phyloP scores from a whole-genome alignment of 2,329 filamentous ascomycete genomes.

The Verticillium nubilum region DNA sequence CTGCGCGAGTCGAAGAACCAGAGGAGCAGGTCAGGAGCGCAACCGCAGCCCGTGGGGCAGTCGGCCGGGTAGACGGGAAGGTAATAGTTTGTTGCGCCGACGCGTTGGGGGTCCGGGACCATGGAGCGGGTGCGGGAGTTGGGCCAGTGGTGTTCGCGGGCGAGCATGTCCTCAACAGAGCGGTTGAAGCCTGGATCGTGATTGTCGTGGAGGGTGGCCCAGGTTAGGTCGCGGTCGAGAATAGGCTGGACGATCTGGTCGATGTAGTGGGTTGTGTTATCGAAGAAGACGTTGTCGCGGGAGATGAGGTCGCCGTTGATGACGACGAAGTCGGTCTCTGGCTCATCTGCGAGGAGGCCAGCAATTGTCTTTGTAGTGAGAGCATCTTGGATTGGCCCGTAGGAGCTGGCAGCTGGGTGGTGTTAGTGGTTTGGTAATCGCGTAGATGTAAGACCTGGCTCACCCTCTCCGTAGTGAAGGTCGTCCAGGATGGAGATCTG shows the following conservation, averaged over 20 bases:
- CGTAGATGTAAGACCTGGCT: constrained; percentile 8
- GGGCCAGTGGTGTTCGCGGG: constrained; percentile 31
- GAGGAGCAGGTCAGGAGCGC: constrained; percentile 42
- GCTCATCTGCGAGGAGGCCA: constrained; percentile 50
- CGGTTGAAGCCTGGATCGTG: constrained; percentile 60
- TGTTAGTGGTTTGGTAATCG: not conserved
- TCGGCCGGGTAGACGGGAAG: constrained; percentile 34
- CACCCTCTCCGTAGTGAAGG: constrained; percentile 66
- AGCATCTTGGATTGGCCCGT: constrained; percentile 26
- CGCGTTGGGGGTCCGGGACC: constrained; percentile 24
- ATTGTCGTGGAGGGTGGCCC: constrained; percentile 68
- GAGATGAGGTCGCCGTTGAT: constrained; percentile 69
- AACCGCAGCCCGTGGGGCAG: constrained; percentile 23
- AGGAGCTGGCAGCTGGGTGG: not conserved
- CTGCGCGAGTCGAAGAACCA: constrained; percentile 71
- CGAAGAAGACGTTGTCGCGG: constrained; percentile 53
- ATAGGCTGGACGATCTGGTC: constrained; percentile 56
- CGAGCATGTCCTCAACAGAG: constrained; percentile 36
- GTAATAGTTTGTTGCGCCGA: constrained; percentile 42
- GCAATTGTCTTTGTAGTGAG: constrained; percentile 52
- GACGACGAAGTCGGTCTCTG: constrained; percentile 52
- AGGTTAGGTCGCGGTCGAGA: constrained; percentile 47
- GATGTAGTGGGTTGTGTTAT: constrained; percentile 53
- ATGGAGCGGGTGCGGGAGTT: constrained; percentile 34
- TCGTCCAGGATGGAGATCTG: constrained; percentile 60